Evolutionary conservation across 164 flowering plant genomes (phyloP).

Genomic region (Vitis vinifera): DNA sequence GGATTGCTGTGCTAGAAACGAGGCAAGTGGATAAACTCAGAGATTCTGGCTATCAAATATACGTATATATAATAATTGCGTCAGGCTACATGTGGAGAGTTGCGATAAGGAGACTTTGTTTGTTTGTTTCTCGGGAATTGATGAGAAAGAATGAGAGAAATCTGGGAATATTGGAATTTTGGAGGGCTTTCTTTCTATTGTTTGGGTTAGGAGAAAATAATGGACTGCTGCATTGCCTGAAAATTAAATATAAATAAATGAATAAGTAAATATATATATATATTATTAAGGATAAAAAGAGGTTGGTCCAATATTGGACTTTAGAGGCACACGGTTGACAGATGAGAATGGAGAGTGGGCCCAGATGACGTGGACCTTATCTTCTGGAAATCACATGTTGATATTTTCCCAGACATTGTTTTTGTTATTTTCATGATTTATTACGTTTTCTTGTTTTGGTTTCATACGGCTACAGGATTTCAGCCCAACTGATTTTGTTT

Average conservation of each 20-base stretch:
- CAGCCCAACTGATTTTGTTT: too few relatives aligned
- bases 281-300: neutral
- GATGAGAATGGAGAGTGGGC: conserved; percentile 3
- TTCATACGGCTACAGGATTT: too few relatives aligned
- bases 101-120: conserved; percentile 5
- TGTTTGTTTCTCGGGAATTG: conserved; percentile 25
- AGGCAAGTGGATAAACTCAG: conserved; percentile 44
- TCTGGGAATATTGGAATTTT: neutral
- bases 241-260: too few relatives aligned
- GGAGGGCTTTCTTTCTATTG: neutral
- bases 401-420: too few relatives aligned
- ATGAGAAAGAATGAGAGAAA: conserved; percentile 8
- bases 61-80: too few relatives aligned
- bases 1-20: conserved; percentile 18
- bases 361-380: conserved; percentile 17
- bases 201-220: neutral
- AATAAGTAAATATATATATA: too few relatives aligned
- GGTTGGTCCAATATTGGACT: neutral
- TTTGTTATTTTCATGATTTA: too few relatives aligned
- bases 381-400: neutral
- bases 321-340: neutral
- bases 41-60: neutral
- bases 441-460: too few relatives aligned
- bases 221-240: too few relatives aligned
- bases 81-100: neutral